Conservation (phyloP, 208 protist genomes). For the Leishmania arabica region DNA sequence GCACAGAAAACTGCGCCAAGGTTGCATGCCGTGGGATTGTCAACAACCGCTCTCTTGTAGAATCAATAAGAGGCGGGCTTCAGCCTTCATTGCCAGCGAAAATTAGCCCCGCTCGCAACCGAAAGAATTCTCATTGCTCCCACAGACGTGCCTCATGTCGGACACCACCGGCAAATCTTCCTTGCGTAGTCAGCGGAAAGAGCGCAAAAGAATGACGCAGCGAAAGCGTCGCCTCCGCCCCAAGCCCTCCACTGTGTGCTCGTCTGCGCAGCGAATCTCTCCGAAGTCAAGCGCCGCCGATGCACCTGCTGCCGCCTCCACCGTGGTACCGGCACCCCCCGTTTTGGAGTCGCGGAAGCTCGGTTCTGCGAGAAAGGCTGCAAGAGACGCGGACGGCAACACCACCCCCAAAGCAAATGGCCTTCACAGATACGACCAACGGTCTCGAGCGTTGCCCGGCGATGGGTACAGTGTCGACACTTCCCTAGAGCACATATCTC, state of each 20-base stretch:
- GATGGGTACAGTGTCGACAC: not conserved
- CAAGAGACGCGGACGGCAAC: not conserved
- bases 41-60: not conserved
- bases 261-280: not conserved
- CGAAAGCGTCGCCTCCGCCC: constrained; percentile 7
- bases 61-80: not conserved
- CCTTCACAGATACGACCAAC: not conserved
- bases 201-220: not conserved
- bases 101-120: not conserved
- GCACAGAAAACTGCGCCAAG: not conserved
- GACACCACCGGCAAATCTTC: not conserved
- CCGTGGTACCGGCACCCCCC: not conserved
- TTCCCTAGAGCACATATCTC: not conserved
- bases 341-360: not conserved
- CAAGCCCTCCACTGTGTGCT: constrained; percentile 7
- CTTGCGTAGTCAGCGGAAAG: not conserved
- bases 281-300: not conserved
- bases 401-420: not conserved
- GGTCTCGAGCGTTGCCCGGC: not conserved
- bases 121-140: not conserved
- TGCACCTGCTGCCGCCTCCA: not conserved
- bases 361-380: not conserved
- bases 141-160: not conserved
- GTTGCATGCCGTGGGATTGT: not conserved
- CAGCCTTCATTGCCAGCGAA: not conserved